Conservation (phyloP, 768 basidiomycete species). For the Suillus tomentosus region DNA sequence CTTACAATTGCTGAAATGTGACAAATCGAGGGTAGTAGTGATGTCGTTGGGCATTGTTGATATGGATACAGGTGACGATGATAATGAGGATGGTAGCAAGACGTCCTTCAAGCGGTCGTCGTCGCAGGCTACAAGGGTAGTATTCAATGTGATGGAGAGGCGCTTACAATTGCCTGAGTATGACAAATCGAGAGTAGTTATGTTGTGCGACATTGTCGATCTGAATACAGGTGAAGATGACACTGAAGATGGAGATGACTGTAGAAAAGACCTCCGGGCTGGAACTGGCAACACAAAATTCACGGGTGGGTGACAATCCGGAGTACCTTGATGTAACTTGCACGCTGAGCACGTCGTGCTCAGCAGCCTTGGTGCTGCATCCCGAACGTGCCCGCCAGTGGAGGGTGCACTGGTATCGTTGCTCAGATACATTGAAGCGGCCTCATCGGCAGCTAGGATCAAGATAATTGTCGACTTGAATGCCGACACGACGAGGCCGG, state of each 20-base stretch:
- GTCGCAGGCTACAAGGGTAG: background rate
- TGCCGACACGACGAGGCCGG: background rate
- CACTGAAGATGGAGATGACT: background rate
- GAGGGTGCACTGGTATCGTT: background rate
- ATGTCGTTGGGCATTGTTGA: background rate
- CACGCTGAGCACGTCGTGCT: background rate
- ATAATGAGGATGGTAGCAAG: background rate
- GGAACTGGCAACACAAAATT: background rate
- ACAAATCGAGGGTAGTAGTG: background rate
- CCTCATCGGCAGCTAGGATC: background rate
- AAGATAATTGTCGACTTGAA: background rate
- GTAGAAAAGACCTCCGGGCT: background rate
- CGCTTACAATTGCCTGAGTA: background rate
- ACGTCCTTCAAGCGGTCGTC: background rate
- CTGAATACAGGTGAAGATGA: background rate
- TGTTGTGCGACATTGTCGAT: background rate
- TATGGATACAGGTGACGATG: background rate
- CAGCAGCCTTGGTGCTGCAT: background rate
- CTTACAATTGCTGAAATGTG: background rate
- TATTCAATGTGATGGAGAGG: background rate
- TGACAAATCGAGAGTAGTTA: background rate
- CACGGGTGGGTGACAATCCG: too few relatives aligned
- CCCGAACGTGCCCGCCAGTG: background rate
- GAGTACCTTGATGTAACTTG: background rate
- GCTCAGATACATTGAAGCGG: background rate